Evolutionary conservation across 176 grass and related monocot species (phyloP), one percentile per base, ranked within the genome.

Genomic region (Musa troglodytarum): DNA sequence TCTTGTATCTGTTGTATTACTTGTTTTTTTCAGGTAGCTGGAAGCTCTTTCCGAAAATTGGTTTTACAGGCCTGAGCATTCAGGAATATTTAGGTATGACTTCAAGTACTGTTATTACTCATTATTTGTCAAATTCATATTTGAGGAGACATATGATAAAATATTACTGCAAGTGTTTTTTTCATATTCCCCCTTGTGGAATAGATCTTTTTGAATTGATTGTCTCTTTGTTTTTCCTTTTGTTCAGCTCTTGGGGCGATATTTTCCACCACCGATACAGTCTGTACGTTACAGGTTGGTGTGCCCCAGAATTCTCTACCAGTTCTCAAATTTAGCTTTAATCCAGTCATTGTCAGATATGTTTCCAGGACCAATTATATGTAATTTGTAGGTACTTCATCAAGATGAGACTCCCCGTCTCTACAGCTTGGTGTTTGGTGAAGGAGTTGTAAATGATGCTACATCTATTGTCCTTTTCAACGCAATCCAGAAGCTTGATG

Each of bases 391-490:
- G 93, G 88, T 97, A 63, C 92, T 97, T 87, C 81, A 76, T 69
- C 94, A 93, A 88, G 90, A 93, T 43, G 90, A 97, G 69, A 97
- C 83, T 20, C 90, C 94, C 23, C 87, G 88, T 66, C 65, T 97
- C 53, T 91, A 97, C 85, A 97, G 94, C 79, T 82, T 97, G 75
- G 94, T 97, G 65, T 97, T 93, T 76, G 94, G 90, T 55, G 94
- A 97, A 90, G 94, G 94, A 52, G 90, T 97, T 0, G 80, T 97
- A 21, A 93, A 93, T 72, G 94, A 93, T 78, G 94, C 94, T 79
- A 93, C 90, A 20, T 63, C 90, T 50, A 78, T 97, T 63, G 94
- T 97, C 21, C 83, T 97, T 81, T 97, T 91, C 77, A 97, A 97
- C 54, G 86, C 86, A 49, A 90, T 97, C 76, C 86, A 93, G 80